phyloP scores from a whole-genome alignment of 2,329 filamentous ascomycete genomes.

The Calonectria naviculata region DNA sequence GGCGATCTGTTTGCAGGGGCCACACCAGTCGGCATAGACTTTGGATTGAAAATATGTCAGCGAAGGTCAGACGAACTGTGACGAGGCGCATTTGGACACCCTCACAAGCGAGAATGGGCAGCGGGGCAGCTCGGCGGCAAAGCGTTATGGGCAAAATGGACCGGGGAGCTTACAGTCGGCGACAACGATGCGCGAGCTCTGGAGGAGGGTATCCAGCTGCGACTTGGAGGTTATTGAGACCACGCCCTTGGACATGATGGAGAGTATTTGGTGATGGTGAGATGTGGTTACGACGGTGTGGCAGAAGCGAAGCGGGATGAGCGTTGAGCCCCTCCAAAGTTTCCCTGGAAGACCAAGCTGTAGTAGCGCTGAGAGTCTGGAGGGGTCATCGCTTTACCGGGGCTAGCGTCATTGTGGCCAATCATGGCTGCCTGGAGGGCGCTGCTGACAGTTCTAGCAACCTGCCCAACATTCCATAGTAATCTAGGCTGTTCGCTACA shows the following conservation, averaged over 20 bases:
- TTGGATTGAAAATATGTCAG: constrained; percentile 32
- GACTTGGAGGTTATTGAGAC: constrained; percentile 57
- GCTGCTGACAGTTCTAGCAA: not conserved
- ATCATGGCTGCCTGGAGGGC: constrained; percentile 20
- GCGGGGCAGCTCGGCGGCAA: constrained; percentile 30
- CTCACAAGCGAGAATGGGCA: constrained; percentile 16
- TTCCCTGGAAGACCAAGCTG: constrained; percentile 11
- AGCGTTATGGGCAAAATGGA: not conserved
- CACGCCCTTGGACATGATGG: constrained; percentile 44
- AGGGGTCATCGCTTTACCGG: constrained; percentile 44
- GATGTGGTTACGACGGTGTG: constrained; percentile 35
- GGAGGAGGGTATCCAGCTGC: constrained; percentile 76
- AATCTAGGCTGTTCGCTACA: not conserved
- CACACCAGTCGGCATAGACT: constrained; percentile 93
- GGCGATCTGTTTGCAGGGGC: constrained; percentile 84
- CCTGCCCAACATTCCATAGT: not conserved
- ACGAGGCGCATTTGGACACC: constrained; percentile 26
- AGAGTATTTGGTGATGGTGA: constrained; percentile 28
- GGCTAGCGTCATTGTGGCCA: constrained; percentile 35
- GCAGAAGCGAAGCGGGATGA: constrained; percentile 31
- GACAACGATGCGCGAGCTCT: constrained; percentile 82
- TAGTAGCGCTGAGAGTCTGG: constrained; percentile 16
- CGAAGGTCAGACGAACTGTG: constrained; percentile 8
- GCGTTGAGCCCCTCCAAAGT: constrained; percentile 38
- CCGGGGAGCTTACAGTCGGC: constrained; percentile 79